A percentile compares a stretch with the other conserved stretches of the same genome.
Evolutionary conservation across 306 rosid genomes (phyloP).

Genomic region (Quercus agrifolia): DNA sequence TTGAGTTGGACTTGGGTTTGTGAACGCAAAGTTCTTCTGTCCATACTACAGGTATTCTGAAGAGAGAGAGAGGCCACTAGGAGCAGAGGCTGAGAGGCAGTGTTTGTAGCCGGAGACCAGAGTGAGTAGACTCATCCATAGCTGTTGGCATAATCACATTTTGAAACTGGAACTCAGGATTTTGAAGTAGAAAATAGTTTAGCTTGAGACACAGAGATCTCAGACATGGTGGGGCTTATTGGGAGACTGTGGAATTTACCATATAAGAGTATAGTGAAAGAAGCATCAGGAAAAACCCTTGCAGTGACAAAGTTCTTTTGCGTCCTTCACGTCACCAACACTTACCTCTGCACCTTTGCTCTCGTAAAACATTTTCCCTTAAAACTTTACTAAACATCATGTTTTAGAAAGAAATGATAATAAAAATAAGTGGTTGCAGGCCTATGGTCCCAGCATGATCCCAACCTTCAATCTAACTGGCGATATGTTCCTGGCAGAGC

Average conservation of each 20-base stretch:
- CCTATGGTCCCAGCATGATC: constrained; percentile 83
- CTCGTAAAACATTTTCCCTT: constrained; percentile 16
- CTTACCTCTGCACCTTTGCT: constrained; percentile 29
- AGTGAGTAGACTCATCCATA: too few relatives aligned
- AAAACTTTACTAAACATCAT: too few relatives aligned
- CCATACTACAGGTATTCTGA: too few relatives aligned
- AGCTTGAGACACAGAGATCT: too few relatives aligned
- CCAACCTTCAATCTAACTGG: constrained; percentile 42
- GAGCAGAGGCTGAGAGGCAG: too few relatives aligned
- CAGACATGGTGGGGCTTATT: neutral
- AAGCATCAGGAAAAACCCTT: constrained; percentile 25
- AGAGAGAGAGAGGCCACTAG: too few relatives aligned
- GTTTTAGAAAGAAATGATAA: neutral
- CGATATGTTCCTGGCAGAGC: constrained; percentile 36
- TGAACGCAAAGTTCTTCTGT: too few relatives aligned
- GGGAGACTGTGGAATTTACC: constrained; percentile 1
- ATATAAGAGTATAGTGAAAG: constrained; percentile 20
- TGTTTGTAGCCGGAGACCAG: too few relatives aligned
- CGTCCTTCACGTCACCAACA: constrained; percentile 40
- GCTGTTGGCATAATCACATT: too few relatives aligned
- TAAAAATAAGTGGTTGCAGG: constrained; percentile 36
- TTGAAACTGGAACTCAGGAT: too few relatives aligned
- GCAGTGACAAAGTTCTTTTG: constrained; percentile 29
- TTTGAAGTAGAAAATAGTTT: too few relatives aligned
- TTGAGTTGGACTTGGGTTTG: too few relatives aligned